Evolutionary conservation across 1,284 basidiomycete species (phyloP).

Genomic region (Garcileccinum viscosum): DNA sequence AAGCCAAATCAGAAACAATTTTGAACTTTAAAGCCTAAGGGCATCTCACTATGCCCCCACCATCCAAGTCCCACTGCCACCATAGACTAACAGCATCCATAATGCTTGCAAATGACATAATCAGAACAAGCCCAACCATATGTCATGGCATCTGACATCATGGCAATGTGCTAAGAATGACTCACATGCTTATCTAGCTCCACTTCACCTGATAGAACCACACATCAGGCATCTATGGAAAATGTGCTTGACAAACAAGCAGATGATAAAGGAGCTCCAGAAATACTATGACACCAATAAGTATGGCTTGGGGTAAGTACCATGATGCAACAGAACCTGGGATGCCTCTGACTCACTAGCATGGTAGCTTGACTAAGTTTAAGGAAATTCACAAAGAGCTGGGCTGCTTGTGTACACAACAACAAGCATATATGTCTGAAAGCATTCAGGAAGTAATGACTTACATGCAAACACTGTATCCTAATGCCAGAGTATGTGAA

Average conservation of each 20-base stretch:
- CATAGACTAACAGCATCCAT: too few relatives aligned
- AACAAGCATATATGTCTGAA: neutral
- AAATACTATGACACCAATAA: neutral
- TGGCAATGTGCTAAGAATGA: neutral
- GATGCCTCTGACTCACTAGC: neutral
- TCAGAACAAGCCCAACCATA: neutral
- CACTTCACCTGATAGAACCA: neutral
- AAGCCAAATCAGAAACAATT: too few relatives aligned
- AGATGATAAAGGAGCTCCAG: slow-evolving; percentile 7
- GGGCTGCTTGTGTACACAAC: neutral
- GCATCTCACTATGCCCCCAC: too few relatives aligned
- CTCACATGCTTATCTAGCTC: neutral
- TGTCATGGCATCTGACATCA: neutral
- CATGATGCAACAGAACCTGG: neutral
- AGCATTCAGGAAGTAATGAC: neutral
- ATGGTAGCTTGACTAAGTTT: neutral
- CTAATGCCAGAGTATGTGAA: slow-evolving; percentile 2
- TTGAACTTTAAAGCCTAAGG: too few relatives aligned
- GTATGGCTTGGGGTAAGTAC: slow-evolving; percentile 12
- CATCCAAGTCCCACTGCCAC: too few relatives aligned
- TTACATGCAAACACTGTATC: slow-evolving; percentile 8
- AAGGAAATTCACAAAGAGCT: slow-evolving; percentile 1
- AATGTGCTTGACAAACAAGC: neutral
- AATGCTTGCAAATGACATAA: neutral
- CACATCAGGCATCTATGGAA: neutral